These are phyloP conservation scores for Laguncularia racemosa DNA, from an alignment of 345 rosid species.

Conservation along the genomic window DNA sequence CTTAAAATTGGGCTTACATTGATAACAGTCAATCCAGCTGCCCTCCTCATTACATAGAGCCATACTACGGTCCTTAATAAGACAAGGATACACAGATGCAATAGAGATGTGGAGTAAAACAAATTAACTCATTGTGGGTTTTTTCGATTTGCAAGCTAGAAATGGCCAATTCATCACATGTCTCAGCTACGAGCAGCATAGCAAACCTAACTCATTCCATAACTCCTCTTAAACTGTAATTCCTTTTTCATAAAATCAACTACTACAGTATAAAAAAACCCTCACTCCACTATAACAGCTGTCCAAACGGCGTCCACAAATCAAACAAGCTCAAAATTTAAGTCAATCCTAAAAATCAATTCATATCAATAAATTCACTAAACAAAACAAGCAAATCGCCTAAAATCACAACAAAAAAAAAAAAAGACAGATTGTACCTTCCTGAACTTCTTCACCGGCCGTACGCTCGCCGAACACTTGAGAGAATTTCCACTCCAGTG, in stretches of 20 bases:
- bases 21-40: too few relatives aligned
- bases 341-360: background rate
- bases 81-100: too few relatives aligned
- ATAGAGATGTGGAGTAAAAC: too few relatives aligned
- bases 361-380: conserved; percentile 1
- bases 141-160: too few relatives aligned
- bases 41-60: too few relatives aligned
- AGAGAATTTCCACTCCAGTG: conserved; percentile 93
- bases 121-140: too few relatives aligned
- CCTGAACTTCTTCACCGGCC: conserved; percentile 96
- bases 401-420: conserved; percentile 7
- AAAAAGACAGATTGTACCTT: conserved; percentile 36
- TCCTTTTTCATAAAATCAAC: conserved; percentile 1
- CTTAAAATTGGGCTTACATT: too few relatives aligned
- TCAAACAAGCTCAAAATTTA: background rate
- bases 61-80: too few relatives aligned
- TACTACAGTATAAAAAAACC: conserved; percentile 1
- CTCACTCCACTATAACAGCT: background rate
- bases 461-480: conserved; percentile 97
- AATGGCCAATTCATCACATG: too few relatives aligned
- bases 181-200: background rate
- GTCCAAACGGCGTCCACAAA: background rate
- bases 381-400: conserved; percentile 13
- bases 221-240: background rate
- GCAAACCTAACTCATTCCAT: background rate